Base-by-base conservation (phyloP, 2,329 filamentous ascomycete species). In the Davidsoniella australis region DNA sequence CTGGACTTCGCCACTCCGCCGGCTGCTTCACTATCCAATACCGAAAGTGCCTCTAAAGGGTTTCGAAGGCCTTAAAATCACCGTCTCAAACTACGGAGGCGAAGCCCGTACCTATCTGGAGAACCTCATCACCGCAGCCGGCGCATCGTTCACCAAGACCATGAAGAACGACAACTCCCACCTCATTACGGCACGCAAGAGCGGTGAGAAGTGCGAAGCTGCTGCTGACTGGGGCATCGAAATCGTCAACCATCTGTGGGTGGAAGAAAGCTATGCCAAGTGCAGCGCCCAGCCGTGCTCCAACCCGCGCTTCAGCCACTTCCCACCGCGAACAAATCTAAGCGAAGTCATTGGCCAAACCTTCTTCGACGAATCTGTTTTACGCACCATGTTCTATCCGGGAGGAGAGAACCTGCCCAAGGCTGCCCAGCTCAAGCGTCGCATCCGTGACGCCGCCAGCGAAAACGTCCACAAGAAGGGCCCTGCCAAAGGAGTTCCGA, bases 121-220 rank as follows among this genome's bases (percentile, higher is more conserved):
- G 63, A 96, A 94, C 57, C 72, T 98, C 37, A 82, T 95, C 57
- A 78, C 71, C 53, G 87, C 87, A 20, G 73, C 82, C 14, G 91
- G 91, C 14, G 89, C 85, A 7, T 80, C 83, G 54, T 96, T 86
- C 60, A 98, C 91, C 26, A 94, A 93, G 66, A 93, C 86, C 0
- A 84, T 98, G 78, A 93, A 86, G 63, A 78, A 83, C 56, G 87
- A 95, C 54, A 96, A 98, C 62, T 96, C 88, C 0, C 91, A 98
- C 65, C 75, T 98, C 1, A 82, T 98, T 58, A 94, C 89, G 0
- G 91, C 91, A 4, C 83, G 94, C 57, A 78, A 81, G 52, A 78
- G 78, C 50, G 93, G 89, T 59, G 91, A 96, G 60, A 98, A 98
- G 64, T 95, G 85, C 62, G 80, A 82, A 37, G 91, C 91, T 1